These are phyloP conservation scores for Physaria fendleri DNA, from an alignment of 345 rosid genomes.

Conservation along the genomic window DNA sequence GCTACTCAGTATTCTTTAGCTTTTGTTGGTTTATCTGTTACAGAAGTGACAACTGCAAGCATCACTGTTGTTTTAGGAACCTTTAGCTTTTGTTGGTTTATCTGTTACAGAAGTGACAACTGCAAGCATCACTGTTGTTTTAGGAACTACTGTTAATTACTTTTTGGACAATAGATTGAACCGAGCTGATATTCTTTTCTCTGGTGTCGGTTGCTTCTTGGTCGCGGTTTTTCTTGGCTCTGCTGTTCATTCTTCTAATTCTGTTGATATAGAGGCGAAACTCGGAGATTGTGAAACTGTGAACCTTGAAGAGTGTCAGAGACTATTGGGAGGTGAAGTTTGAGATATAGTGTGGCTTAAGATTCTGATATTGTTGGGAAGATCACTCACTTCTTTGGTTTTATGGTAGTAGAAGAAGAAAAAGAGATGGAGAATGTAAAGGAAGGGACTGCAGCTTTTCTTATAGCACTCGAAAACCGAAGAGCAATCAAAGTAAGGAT, in stretches of 20 bases:
- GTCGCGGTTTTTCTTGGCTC: conserved; percentile 78
- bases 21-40: conserved; percentile 72
- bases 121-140: conserved; percentile 60
- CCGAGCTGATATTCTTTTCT: conserved; percentile 67
- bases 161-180: conserved; percentile 55
- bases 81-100: conserved; percentile 76
- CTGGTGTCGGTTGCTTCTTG: conserved; percentile 74
- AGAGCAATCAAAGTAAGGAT: conserved; percentile 59
- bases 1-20: conserved; percentile 77
- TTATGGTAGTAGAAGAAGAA: not conserved
- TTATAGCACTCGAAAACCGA: conserved; percentile 53
- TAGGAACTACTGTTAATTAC: conserved; percentile 78
- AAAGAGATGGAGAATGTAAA: conserved; percentile 32
- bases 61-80: conserved; percentile 70
- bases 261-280: conserved; percentile 50
- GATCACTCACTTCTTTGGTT: conserved; percentile 20
- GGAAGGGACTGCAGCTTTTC: conserved; percentile 49
- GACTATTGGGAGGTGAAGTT: conserved; percentile 17
- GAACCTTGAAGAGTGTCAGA: conserved; percentile 1
- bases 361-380: conserved; percentile 3
- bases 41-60: conserved; percentile 70
- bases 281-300: conserved; percentile 27
- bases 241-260: conserved; percentile 66
- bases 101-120: conserved; percentile 77
- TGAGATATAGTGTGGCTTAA: not conserved